Evolutionary conservation across 2,329 filamentous ascomycete species (phyloP).

Genomic region (Samsoniella hepiali): DNA sequence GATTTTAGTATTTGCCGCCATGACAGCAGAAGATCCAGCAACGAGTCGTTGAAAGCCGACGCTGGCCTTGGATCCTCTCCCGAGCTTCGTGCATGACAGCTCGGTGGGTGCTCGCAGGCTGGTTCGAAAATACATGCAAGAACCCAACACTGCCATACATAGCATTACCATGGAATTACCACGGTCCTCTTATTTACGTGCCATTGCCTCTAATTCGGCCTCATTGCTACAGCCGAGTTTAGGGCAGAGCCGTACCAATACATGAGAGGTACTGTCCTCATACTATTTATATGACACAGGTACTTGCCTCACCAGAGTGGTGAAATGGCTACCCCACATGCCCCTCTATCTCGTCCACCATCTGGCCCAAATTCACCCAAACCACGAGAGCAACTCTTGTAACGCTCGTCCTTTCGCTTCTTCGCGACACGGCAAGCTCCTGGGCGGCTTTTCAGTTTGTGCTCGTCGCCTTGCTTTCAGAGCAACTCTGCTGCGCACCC

Average conservation of each 20-base stretch:
- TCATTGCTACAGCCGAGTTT: no score
- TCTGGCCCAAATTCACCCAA: not conserved
- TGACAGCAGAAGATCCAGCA: no score
- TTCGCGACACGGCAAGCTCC: not conserved
- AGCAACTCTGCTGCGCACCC: not conserved
- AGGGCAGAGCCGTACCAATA: not conserved
- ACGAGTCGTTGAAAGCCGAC: no score
- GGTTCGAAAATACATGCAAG: no score
- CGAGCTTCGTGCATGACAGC: no score
- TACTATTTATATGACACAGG: not conserved
- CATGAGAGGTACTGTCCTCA: not conserved
- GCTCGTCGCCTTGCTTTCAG: not conserved
- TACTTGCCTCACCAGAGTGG: not conserved
- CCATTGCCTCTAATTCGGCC: no score
- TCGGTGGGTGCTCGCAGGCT: no score
- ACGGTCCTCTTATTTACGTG: no score
- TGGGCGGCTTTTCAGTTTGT: not conserved
- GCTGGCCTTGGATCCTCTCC: no score
- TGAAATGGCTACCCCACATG: slow-evolving; percentile 4
- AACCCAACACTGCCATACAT: no score
- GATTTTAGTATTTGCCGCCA: no score
- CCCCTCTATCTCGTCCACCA: slow-evolving; percentile 4
- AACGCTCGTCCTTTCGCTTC: not conserved
- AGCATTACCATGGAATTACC: no score
- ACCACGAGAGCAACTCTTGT: not conserved